phyloP scores from a whole-genome alignment of 495 filamentous ascomycete species.

The Articulospora tetracladia region DNA sequence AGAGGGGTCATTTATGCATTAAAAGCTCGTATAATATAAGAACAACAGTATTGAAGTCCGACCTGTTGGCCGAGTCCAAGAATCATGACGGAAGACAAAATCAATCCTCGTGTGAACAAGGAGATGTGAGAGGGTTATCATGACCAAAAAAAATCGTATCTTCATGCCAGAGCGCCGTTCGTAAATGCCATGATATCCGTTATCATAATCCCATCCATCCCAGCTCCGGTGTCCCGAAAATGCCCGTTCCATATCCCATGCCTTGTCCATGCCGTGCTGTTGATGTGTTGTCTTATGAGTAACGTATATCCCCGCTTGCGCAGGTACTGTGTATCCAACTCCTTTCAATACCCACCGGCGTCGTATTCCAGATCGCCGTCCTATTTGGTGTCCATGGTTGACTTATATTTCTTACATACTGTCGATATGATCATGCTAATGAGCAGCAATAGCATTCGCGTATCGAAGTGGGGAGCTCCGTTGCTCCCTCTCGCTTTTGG shows the following conservation, averaged over 20 bases:
- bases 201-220: no score
- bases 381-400: not conserved
- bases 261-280: not conserved
- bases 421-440: slow-evolving; percentile 10
- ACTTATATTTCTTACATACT: not conserved
- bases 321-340: slow-evolving; percentile 4
- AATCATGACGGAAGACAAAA: not conserved
- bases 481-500: slow-evolving; percentile 14
- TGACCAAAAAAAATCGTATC: not conserved
- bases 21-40: not conserved
- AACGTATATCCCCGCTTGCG: slow-evolving; percentile 3
- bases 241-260: not conserved
- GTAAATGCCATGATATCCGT: not conserved
- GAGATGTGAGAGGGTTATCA: not conserved
- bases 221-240: no score
- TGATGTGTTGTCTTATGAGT: not conserved
- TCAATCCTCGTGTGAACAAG: not conserved
- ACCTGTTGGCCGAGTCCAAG: not conserved
- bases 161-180: not conserved
- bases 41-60: not conserved
- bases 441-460: slow-evolving; percentile 1
- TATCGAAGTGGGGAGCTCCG: slow-evolving; percentile 14
- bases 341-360: not conserved
- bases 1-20: no score
- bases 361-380: not conserved